Percentiles rank a stretch among this genome's conserved stretches.
Conservation (phyloP, 2,329 filamentous ascomycete genomes). For the Botrytis hyacinthi region DNA sequence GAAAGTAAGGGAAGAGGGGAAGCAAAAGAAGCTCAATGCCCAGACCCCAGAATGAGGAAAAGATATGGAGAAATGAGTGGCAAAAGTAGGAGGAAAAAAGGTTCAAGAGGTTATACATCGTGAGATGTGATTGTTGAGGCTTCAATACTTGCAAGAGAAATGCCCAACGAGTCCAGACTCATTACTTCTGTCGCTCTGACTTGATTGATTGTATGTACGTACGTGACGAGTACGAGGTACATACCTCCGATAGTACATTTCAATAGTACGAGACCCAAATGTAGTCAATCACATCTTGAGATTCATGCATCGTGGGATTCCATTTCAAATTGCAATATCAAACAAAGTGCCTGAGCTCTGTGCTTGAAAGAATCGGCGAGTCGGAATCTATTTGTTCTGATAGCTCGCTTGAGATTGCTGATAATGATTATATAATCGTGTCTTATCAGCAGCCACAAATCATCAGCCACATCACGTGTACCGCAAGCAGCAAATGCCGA, state of each 20-base stretch:
- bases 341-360: neutral
- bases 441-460: neutral
- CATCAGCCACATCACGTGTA: neutral
- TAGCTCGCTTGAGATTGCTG: neutral
- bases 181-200: neutral
- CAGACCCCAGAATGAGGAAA: slow-evolving; percentile 2
- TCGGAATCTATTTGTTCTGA: neutral
- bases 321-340: neutral
- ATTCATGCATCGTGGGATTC: slow-evolving; percentile 5
- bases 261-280: neutral
- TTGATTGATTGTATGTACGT: neutral
- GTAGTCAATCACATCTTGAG: neutral
- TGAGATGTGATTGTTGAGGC: neutral
- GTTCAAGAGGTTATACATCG: neutral
- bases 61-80: slow-evolving; percentile 9
- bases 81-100: neutral
- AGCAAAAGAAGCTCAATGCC: neutral
- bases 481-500: neutral
- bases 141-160: neutral
- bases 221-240: neutral
- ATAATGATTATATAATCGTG: neutral
- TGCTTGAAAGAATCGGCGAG: neutral
- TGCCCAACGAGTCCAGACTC: neutral
- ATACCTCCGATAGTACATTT: neutral
- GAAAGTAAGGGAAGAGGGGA: neutral